phyloP scores from a whole-genome alignment of 441 rosid species.

The Hypseocharis bilobata region DNA sequence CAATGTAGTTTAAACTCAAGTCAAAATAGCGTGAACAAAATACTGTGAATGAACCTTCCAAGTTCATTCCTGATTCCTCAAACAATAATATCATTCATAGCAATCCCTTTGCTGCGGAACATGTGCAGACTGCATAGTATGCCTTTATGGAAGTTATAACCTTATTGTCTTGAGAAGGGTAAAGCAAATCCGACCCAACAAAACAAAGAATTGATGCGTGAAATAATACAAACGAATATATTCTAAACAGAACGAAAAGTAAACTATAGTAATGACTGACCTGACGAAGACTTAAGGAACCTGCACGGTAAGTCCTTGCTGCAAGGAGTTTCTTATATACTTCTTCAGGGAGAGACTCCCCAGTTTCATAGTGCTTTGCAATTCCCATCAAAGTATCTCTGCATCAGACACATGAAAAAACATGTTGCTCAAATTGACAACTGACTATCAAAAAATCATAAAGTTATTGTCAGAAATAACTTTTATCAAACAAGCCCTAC shows the following conservation, averaged over 20 bases:
- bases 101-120: not conserved
- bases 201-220: too few relatives aligned
- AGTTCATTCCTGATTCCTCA: not conserved
- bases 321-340: slow-evolving; percentile 78
- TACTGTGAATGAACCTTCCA: not conserved
- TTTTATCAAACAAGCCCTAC: too few relatives aligned
- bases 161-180: not conserved
- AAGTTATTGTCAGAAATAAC: too few relatives aligned
- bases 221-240: not conserved
- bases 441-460: not conserved
- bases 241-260: not conserved
- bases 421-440: not conserved
- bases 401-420: slow-evolving; percentile 16
- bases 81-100: not conserved
- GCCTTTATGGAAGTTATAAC: not conserved
- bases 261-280: slow-evolving; percentile 31
- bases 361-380: slow-evolving; percentile 79
- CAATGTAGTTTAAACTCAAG: not conserved
- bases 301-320: slow-evolving; percentile 84
- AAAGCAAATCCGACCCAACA: not conserved
- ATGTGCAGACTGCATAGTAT: not conserved
- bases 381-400: slow-evolving; percentile 91
- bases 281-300: slow-evolving; percentile 83
- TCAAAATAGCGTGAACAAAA: too few relatives aligned
- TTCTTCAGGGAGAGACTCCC: slow-evolving; percentile 75